Evolutionary conservation across 805 yeast genomes (phyloP).

Genomic region (Komagataella mondaviorum): DNA sequence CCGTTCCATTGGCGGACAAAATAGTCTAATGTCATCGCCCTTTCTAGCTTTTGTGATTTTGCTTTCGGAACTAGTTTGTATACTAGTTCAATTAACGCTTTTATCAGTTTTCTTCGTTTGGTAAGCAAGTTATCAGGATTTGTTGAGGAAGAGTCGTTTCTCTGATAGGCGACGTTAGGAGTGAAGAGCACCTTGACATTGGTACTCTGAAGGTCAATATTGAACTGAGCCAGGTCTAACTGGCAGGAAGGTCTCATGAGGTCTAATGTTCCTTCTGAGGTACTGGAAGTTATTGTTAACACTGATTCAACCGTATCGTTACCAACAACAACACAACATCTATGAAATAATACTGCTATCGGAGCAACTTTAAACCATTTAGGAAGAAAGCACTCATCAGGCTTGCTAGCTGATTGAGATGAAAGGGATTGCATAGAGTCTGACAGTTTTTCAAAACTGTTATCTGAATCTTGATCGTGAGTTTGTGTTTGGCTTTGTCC

Average conservation of each 20-base stretch:
- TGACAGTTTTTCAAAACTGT: neutral
- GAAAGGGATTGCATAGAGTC: neutral
- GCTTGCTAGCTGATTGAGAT: neutral
- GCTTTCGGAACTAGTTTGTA: conserved; percentile 1
- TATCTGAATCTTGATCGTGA: neutral
- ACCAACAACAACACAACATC: neutral
- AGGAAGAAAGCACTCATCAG: neutral
- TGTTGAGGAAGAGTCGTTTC: neutral
- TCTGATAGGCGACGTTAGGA: neutral
- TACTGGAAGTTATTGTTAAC: neutral
- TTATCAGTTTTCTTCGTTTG: neutral
- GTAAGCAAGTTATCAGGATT: neutral
- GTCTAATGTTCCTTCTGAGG: neutral
- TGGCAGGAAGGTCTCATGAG: neutral
- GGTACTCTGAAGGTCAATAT: neutral
- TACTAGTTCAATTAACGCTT: neutral
- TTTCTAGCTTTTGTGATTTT: conserved; percentile 4
- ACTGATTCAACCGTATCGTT: neutral
- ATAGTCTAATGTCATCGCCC: conserved; percentile 8
- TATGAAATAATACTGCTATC: neutral
- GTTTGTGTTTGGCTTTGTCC: conserved; percentile 36
- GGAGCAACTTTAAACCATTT: neutral
- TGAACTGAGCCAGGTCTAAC: neutral
- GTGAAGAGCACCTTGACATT: neutral
- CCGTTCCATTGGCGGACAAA: conserved; percentile 56